Base-by-base conservation (phyloP, 441 rosid species). In the Adansonia grandidieri region DNA sequence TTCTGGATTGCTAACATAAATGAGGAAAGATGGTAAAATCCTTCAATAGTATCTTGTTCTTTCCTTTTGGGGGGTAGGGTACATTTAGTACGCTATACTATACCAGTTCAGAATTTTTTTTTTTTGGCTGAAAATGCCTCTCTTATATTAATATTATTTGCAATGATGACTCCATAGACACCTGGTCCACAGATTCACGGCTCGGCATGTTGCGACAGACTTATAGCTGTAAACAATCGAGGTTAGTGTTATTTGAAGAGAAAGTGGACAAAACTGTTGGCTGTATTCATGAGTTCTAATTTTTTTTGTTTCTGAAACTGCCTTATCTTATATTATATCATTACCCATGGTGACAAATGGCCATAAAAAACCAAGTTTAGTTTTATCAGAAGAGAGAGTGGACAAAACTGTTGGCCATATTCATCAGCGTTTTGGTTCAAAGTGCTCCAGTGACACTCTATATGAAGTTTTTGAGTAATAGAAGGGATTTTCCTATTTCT, bases 1-100 rank as follows among this genome's bases (percentile, higher is more conserved):
- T 83, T 89, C 92, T 57, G 98, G 97, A 13, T 81, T 91, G 86
- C 98, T 96, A 66, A 81, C 91, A 3, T 95, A 89, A 87, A 90
- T 85, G 87, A 87, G 91, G 80, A 96, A 78, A 85, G 98, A 93
- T 85, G 99, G 99, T 92, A 75, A 54, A 69, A 80, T 20, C 78
- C 44, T 48, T 73, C 9, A 15, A 24, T 62, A 50, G n/a, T n/a
- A n/a, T n/a, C n/a, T 67, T 50, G 32, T 17, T 40, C 2, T 2
- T 57, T 79, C 37, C 17, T 6, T 11, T 63, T 48, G 50, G 1
- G 40, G 19, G 44, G 32, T 15, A 47, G 14, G 13, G 6, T 51
- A 1, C 45, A 3, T 28, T 24, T 51, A 22, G 6, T 28, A 4
- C 28, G 24, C 61, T 51, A 28, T 71, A 8, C 11, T 61, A 4